Evolutionary conservation across 805 yeast genomes (phyloP).

Genomic region (Starmera quercuum): DNA sequence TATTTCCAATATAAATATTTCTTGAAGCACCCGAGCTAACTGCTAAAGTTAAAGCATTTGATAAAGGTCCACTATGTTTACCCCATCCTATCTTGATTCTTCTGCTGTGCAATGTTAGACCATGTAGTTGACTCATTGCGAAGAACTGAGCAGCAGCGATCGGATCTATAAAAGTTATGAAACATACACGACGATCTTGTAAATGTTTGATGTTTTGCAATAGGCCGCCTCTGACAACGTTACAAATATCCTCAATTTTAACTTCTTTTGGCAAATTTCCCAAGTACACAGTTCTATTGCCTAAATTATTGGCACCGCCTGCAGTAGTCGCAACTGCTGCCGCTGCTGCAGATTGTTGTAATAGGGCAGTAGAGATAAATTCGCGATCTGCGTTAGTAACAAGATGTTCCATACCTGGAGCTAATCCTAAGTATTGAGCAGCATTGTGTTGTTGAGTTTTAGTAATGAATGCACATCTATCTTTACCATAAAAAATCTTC

Average conservation of each 20-base stretch:
- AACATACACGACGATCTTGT: constrained; percentile 84
- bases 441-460: constrained; percentile 96
- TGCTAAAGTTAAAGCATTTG: constrained; percentile 80
- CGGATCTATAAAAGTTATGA: constrained; percentile 92
- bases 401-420: constrained; percentile 81
- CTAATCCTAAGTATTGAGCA: constrained; percentile 86
- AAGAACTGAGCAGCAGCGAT: constrained; percentile 96
- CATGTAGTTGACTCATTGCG: constrained; percentile 89
- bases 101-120: constrained; percentile 77
- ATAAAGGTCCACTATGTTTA: constrained; percentile 87
- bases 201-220: constrained; percentile 76
- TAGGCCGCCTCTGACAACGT: constrained; percentile 92
- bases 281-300: constrained; percentile 87
- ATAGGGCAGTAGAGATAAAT: constrained; percentile 60
- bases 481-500: constrained; percentile 87
- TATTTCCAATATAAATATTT: constrained; percentile 82
- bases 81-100: constrained; percentile 97
- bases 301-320: constrained; percentile 87
- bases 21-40: constrained; percentile 92
- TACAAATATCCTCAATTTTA: constrained; percentile 88
- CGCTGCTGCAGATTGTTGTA: constrained; percentile 94
- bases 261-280: constrained; percentile 88
- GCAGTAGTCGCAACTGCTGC: constrained; percentile 95
- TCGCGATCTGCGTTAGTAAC: constrained; percentile 60
- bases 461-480: constrained; percentile 89